Evolutionary conservation across 2,329 filamentous ascomycete genomes (phyloP).

Genomic region (Scedosporium apiospermum): DNA sequence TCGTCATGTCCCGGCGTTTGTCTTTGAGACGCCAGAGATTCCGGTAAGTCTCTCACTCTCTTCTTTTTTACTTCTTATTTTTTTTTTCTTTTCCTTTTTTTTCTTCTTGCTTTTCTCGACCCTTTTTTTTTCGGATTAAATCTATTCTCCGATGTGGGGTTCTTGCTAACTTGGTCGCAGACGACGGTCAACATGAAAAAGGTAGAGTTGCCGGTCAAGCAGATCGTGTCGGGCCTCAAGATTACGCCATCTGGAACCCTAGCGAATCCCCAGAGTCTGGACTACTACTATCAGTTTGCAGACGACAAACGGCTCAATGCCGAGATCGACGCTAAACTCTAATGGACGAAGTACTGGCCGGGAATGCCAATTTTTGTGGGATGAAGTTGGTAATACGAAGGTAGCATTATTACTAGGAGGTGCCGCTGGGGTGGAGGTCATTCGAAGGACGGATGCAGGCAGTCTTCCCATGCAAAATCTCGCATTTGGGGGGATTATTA

Average conservation of each 20-base stretch:
- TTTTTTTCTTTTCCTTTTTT: neutral
- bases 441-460: no score
- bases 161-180: conserved; percentile 26
- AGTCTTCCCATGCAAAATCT: no score
- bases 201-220: conserved; percentile 75
- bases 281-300: conserved; percentile 73
- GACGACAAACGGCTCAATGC: neutral
- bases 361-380: no score
- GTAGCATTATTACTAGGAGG: neutral
- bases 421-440: neutral
- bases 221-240: conserved; percentile 66
- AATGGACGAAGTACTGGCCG: neutral
- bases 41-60: conserved; percentile 46
- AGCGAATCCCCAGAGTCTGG: conserved; percentile 63
- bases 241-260: conserved; percentile 70
- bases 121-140: no score
- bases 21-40: conserved; percentile 75
- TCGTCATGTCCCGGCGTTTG: conserved; percentile 66
- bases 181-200: conserved; percentile 80
- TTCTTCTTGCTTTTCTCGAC: neutral
- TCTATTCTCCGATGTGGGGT: neutral
- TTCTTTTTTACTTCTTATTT: neutral
- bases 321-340: conserved; percentile 36
- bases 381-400: neutral
- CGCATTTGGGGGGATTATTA: no score